Evolutionary conservation across 2,329 filamentous ascomycete species (phyloP), one percentile per base, ranked within the genome.

Genomic region (Penicillium palitans): DNA sequence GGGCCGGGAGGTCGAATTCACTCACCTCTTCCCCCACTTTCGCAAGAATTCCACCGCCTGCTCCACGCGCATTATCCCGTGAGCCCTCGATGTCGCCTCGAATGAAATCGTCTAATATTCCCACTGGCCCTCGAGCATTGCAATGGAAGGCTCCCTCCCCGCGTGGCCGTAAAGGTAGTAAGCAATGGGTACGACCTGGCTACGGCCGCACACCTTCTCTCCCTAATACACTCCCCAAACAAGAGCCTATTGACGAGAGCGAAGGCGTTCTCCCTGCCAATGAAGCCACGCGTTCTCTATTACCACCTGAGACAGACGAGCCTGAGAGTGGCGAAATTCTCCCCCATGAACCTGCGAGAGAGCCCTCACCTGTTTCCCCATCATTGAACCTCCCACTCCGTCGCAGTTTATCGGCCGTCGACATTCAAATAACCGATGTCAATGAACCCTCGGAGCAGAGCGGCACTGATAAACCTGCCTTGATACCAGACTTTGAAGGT

Each of bases 111-210:
- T 69, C 73, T 10, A 74, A 63, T 35, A 74, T 78, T 21, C 76
- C 76, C 13, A 78, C 75, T 9, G 76, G 75, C 4, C 76, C 76
- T 35, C 74, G 76, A 51, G 76, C 75, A 7, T 68, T 75, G 46
- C 71, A 74, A 57, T 70, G 72, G 48, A 65, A 52, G 29, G 60
- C 67, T 8, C 60, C 69, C 37, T 66, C 66, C 15, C 69, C 72
- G 12, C 68, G 74, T 29, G 69, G 69, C 7, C 63, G 68, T 4
- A 78, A 77, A 55, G 62, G 48, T 17, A 76, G 70, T 52, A 76
- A 76, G 59, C 72, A 72, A 58, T 78, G 75, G 76, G 66, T 72
- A 46, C 74, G 74, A 31, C 69, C 74, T 29, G 74, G 71, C 15
- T 77, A 74, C 52, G 65, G 56, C 39, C 66, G 70, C 31, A 65